A percentile compares a stretch with the other conserved stretches of the same genome.
These are phyloP conservation scores for Leptographium flavum DNA, from an alignment of 2,329 filamentous ascomycete species.

Conservation along the genomic window DNA sequence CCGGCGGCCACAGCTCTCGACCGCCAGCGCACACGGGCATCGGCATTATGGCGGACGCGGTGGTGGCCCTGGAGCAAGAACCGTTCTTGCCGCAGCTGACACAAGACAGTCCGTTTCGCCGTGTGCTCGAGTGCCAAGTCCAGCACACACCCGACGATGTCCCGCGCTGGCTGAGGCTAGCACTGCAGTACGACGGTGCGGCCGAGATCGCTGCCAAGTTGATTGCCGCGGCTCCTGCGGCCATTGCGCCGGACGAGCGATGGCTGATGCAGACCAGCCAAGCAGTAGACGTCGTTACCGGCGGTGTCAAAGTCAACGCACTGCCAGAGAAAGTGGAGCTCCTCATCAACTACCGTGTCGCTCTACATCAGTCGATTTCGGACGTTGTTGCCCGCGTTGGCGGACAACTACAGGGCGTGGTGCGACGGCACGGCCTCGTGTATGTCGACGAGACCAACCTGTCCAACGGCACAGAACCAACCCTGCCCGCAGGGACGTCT, in stretches of 20 bases:
- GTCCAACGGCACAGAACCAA: slow-evolving; percentile 8
- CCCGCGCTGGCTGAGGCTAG: slow-evolving; percentile 22
- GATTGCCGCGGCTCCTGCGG: slow-evolving; percentile 25
- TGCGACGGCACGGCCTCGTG: slow-evolving; percentile 41
- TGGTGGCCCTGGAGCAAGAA: slow-evolving; percentile 29
- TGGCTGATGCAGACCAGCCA: no score
- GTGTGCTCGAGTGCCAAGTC: slow-evolving; percentile 28
- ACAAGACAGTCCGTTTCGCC: slow-evolving; percentile 15
- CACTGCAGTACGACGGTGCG: slow-evolving; percentile 16
- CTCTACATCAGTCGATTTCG: slow-evolving; percentile 35
- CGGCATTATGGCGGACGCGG: slow-evolving; percentile 32
- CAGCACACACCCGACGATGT: slow-evolving; percentile 28
- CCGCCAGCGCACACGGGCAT: slow-evolving; percentile 38
- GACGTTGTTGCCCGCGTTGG: slow-evolving; percentile 37
- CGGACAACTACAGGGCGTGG: slow-evolving; percentile 30
- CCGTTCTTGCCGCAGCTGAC: slow-evolving; percentile 24
- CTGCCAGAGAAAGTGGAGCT: slow-evolving; percentile 44
- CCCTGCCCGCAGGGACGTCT: slow-evolving; percentile 21
- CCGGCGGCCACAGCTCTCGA: slow-evolving; percentile 44
- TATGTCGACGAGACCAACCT: slow-evolving; percentile 3
- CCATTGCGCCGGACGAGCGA: no score
- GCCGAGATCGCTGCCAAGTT: neutral
- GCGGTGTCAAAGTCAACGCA: slow-evolving; percentile 52
- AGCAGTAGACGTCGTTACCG: slow-evolving; percentile 44
- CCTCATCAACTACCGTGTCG: slow-evolving; percentile 45